A percentile compares a stretch with the other conserved stretches of the same genome.
Conservation (phyloP, 1,284 basidiomycete species). For the Grifola frondosa region DNA sequence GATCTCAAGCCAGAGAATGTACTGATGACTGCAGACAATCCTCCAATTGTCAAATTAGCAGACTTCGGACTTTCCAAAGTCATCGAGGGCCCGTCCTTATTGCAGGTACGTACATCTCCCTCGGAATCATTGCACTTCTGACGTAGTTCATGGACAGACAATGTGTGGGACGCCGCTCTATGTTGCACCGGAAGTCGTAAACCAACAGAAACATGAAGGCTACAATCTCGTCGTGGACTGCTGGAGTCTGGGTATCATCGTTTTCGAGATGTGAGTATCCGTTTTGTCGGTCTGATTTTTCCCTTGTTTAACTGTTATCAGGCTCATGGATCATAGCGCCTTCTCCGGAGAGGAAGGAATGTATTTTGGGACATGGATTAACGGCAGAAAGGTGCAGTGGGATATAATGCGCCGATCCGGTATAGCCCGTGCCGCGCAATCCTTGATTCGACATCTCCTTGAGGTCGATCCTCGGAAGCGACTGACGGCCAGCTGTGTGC, state of each 20-base stretch:
- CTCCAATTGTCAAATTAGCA: conserved; percentile 78
- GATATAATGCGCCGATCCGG: conserved; percentile 39
- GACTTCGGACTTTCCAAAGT: conserved; percentile 94
- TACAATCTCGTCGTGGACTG: conserved; percentile 89
- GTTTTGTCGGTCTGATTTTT: no score
- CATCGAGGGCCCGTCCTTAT: conserved; percentile 71
- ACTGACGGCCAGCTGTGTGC: no score
- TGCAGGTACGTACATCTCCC: conserved; percentile 46
- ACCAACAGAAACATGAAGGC: conserved; percentile 62
- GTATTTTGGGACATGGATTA: conserved; percentile 55
- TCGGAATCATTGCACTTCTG: conserved; percentile 4
- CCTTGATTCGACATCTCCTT: conserved; percentile 51
- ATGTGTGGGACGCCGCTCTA: conserved; percentile 87
- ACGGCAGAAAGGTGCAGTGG: conserved; percentile 63
- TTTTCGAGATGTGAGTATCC: conserved; percentile 80
- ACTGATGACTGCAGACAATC: conserved; percentile 62
- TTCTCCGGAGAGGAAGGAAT: conserved; percentile 68
- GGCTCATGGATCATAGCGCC: conserved; percentile 68
- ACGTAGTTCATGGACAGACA: conserved; percentile 46
- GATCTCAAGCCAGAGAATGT: conserved; percentile 94
- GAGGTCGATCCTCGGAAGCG: conserved; percentile 51
- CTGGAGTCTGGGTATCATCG: conserved; percentile 91
- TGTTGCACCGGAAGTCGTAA: conserved; percentile 87
- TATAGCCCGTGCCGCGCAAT: conserved; percentile 14
- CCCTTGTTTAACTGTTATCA: conserved; percentile 33